A percentile compares a stretch with the other conserved stretches of the same genome.
Conservation (phyloP, 495 filamentous ascomycete genomes). For the Talaromyces trachyspermus region DNA sequence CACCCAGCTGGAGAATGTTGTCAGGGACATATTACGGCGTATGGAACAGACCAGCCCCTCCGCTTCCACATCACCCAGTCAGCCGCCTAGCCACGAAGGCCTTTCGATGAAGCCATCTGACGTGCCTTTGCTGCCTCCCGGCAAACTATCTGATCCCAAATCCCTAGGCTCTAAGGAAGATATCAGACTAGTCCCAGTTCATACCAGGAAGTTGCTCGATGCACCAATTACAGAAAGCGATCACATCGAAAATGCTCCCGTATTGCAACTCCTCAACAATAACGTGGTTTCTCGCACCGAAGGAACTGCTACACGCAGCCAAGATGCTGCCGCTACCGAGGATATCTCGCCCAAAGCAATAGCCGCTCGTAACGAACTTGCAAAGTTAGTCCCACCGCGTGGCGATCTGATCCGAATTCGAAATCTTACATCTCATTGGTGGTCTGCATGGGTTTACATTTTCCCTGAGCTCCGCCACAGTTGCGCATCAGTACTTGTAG, state of each 20-base stretch:
- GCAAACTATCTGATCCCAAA: neutral
- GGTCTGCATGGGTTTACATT: constrained; percentile 24
- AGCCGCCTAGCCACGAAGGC: constrained; percentile 1
- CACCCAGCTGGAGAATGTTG: constrained; percentile 27
- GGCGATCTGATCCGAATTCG: constrained; percentile 23
- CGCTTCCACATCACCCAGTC: neutral
- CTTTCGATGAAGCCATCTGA: too few species aligned
- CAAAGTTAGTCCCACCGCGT: constrained; percentile 26
- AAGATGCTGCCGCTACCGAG: constrained; percentile 14
- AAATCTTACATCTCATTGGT: constrained; percentile 19
- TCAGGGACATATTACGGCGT: constrained; percentile 20
- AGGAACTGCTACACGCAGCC: neutral
- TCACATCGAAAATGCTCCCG: constrained; percentile 30
- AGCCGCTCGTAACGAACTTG: constrained; percentile 19
- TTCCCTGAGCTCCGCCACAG: constrained; percentile 18
- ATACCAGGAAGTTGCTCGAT: neutral
- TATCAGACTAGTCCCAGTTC: neutral
- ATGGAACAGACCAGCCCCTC: constrained; percentile 14
- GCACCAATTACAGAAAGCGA: constrained; percentile 7
- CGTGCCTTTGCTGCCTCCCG: too few species aligned
- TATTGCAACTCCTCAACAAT: constrained; percentile 36
- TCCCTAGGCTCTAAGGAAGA: neutral
- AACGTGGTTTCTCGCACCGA: constrained; percentile 27
- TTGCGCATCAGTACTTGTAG: constrained; percentile 4
- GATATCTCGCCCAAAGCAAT: constrained; percentile 25